Evolutionary conservation across 148 eudicot species (phyloP), one percentile per base, ranked within the genome.

Genomic region (Vaccinium myrtillus): DNA sequence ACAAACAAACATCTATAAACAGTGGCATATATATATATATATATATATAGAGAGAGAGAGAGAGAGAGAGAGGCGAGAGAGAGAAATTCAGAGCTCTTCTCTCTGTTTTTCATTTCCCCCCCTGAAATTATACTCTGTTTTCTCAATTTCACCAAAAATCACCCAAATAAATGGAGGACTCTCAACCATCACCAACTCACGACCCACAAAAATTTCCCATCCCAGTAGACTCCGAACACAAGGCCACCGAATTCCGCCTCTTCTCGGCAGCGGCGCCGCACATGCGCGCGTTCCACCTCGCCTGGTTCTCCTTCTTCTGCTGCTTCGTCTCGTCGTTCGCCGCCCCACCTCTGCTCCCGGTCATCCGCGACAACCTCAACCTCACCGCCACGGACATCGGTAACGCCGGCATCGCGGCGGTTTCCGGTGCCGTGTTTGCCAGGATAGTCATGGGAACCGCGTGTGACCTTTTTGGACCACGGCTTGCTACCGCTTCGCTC

Each of bases 251-350:
- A 9, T 90, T 96, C 86, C 82, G 89, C 10, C 7, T 93, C 2
- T 74, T 87, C 70, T 94, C 97, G 1, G n/a, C 89, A 0, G 91
- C 97, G 19, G 84, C 88, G 4, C 99, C 99, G 27, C 99, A 94
- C 85, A 93, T 94, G 98, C 86, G 91, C 4, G 94, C 99, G 0
- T 96, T 96, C 74, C 98, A 96, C 75, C 86, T 96, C 10, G 86
- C 98, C 1, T 96, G 99, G 99, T 46, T 94, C 8, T 94, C 94
- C 6, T 93, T 93, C 90, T 96, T 96, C 54, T 82, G 92, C 9
- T 93, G 97, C 56, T 94, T 93, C 83, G 88, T 96, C 1, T 94
- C 99, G 63, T 87, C 90, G n/a, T 96, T 96, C 75, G 95, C 99
- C 5, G 94, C 95, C 8, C 97, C 99, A 0, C 98, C 99, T 0